Evolutionary conservation across 1,139 yeast species (phyloP), one percentile per base, ranked within the genome.

Genomic region (Cylindricascospora bacillispora): DNA sequence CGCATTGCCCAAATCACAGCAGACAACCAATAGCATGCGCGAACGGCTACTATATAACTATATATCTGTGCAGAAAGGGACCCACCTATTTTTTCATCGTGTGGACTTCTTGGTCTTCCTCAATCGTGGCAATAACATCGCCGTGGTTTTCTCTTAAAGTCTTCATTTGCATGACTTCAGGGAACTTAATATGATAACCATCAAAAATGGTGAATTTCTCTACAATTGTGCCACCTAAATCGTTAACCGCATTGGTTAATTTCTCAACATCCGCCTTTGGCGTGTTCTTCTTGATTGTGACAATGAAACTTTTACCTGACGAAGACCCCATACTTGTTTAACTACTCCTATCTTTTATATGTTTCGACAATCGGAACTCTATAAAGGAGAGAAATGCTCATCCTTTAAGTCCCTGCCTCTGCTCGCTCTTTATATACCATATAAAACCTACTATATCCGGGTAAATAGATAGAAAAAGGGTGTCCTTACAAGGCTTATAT

Each of bases 171-270:
- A 43, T 19, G n/a, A 31, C 28, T 17, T 44, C 49, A 13, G 48
- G 49, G 16, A 43, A 26, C 25, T 41, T 36, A 23, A 45, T 37
- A 5, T 69, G 60, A 47, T 71, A 75, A 1, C 83, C 86, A 58
- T 76, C 76, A 58, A 78, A 73, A 48, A 77, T 60, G 29, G 67
- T 58, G 52, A 69, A 77, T 45, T 77, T 82, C 38, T 69, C 72
- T 35, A 69, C 66, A 43, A 78, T 63, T 30, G 63, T 61, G 31
- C 85, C 86, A 22, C 85, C 85, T 29, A 72, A 46, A 26, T 63
- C 63, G 22, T 35, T 29, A 29, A 60, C 39, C 6, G 43, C 34
- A 9, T 43, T 34, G 31, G 43, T 44, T 33, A 49, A 41, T 16
- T 40, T 30, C 6, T 37, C 24, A 13, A 38, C 38, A 18, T 46